Base-by-base conservation (phyloP, 768 basidiomycete species). In the Kwoniella pini region DNA sequence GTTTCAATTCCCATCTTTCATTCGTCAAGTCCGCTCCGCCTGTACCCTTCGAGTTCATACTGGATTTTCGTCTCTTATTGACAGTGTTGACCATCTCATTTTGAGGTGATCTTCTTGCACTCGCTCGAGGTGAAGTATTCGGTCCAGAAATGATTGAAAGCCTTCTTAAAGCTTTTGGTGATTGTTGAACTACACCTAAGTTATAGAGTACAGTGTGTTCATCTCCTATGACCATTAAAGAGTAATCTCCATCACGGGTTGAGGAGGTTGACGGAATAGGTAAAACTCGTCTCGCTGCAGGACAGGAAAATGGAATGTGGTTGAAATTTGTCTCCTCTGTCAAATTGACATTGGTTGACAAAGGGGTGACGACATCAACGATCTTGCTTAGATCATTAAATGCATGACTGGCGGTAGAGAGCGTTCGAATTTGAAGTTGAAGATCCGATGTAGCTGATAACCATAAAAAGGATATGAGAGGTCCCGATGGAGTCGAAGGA, bases 191-290 rank as follows among this genome's bases (percentile, higher is more conserved):
- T 10, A 40, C 28, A 12, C 53, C 22, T 6, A 74, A 39, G 3
- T 57, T 54, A 40, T 71, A 75, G 11, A 73, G 52, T 4, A 69
- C 71, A n/a, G 60, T 52, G 44, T 69, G 69, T 43, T 78, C 77
- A 60, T 78, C 77, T 2, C 77, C 77, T 11, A 76, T 70, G 50
- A 78, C 73, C 7, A 76, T 42, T 0, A 70, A 36, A 10, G 55
- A 57, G 19, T 59, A 59, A 15, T 57, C 39, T 31, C 22, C 49
- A 3, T 54, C 62, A 24, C 21, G 12, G 2, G 49, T 49, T 55
- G 44, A 33, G 11, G 48, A 30, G 27, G 5, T 48, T 5, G 64
- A 53, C n/a, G 68, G 60, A 2, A 77, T 57, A 39, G 71, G 64
- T 22, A 78, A 28, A 2, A 78, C 55, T 2, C 68, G 59, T 13